Evolutionary conservation across 2,329 filamentous ascomycete genomes (phyloP), one percentile per base, ranked within the genome.

Genomic region (Lachnum nothofagi): DNA sequence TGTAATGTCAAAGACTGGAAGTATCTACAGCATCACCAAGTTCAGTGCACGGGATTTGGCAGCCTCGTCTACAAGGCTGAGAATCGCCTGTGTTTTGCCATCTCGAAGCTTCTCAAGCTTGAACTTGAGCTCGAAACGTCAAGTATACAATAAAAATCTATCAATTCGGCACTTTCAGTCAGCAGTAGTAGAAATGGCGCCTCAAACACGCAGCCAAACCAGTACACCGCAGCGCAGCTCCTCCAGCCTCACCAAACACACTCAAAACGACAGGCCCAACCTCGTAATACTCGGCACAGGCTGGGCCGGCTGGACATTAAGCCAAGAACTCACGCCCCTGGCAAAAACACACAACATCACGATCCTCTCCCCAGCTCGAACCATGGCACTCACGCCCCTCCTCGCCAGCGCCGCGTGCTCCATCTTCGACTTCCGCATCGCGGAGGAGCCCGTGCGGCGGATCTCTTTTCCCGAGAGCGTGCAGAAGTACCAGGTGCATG

Each of bases 341-440:
- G n/a, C 33, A 3, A 14, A 42, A n/a, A 51, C 42, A 14, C 70
- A 69, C 58, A 61, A 68, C 42, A 58, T 72, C n/a, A 65, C 64
- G 3, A 58, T 72, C 31, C 68, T 74, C 16, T 72, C 71, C 0
- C 71, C 71, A 0, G 51, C 65, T 5, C 62, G 69, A 5, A 73
- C 70, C 3, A 65, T 69, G 24, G 68, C 69, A 41, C 70, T 73
- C 48, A 74, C 71, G 0, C 71, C 72, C 6, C 61, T 74, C 2
- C 65, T 74, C 2, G 70, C 71, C 9, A 70, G 67, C 29, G 71
- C 70, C 17, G 71, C 72, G 6, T 70, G 68, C 38, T 70, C 68
- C 1, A 64, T 72, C 24, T 73, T 72, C 63, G 65, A 72, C 45
- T 71, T 72, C 51, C 64, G 68, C 19, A 64, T 73, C 1, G 70